Percentiles rank a stretch among this genome's conserved stretches.
Conservation (phyloP, 108 stramenopile species). For the Nitzschia inconspicua region DNA sequence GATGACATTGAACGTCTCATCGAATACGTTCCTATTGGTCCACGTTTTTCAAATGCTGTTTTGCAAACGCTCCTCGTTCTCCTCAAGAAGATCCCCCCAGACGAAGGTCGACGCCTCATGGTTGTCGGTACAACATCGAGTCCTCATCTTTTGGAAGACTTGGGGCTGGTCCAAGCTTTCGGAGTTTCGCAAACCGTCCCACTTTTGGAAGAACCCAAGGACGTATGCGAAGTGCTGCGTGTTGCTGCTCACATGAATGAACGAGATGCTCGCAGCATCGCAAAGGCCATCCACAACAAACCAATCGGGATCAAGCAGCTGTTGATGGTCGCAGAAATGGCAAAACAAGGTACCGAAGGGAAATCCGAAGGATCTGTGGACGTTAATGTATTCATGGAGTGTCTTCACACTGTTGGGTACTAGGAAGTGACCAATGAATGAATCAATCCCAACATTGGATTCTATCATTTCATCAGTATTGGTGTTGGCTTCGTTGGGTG, state of each 20-base stretch:
- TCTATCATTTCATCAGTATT: too few relatives aligned
- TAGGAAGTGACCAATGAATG: conserved; percentile 18
- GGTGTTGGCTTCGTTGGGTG: too few relatives aligned
- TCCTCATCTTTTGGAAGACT: conserved; percentile 87
- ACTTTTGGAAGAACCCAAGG: conserved; percentile 75
- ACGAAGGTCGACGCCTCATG: conserved; percentile 85
- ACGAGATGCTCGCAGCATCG: conserved; percentile 81
- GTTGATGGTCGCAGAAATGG: conserved; percentile 97
- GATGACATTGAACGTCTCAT: conserved; percentile 99
- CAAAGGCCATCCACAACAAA: conserved; percentile 76
- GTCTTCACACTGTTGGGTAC: conserved; percentile 93
- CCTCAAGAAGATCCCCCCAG: conserved; percentile 94
- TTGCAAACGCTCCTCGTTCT: conserved; percentile 96
- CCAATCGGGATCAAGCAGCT: conserved; percentile 98
- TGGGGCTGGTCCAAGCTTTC: conserved; percentile 91
- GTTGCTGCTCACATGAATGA: conserved; percentile 77
- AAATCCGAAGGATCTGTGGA: conserved; percentile 70
- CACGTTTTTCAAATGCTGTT: conserved; percentile 95
- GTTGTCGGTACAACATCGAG: conserved; percentile 93
- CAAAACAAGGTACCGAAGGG: conserved; percentile 62
- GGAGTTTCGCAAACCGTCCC: conserved; percentile 83
- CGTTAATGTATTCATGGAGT: conserved; percentile 92
- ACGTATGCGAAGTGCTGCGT: conserved; percentile 83
- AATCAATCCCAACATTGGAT: too few relatives aligned
- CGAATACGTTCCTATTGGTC: conserved; percentile 96